Evolutionary conservation across 2,329 filamentous ascomycete species (phyloP).

Genomic region (Calonectria montana): DNA sequence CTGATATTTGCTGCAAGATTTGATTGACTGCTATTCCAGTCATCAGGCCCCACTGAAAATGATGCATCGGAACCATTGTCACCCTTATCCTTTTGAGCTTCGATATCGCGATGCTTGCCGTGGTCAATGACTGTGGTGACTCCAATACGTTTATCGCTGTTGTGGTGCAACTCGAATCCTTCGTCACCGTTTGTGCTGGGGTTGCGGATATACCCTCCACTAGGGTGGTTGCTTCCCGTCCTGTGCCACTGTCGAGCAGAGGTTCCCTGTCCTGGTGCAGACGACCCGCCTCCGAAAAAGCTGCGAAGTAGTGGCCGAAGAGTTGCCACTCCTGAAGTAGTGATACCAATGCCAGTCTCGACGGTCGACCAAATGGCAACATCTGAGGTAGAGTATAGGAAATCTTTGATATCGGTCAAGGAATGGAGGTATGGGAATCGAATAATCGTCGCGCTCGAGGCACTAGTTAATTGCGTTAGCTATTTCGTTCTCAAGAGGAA

Average conservation of each 20-base stretch:
- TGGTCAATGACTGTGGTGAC: not conserved
- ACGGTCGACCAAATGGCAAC: conserved; percentile 37
- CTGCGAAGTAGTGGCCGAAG: conserved; percentile 41
- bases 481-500: not conserved
- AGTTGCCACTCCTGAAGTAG: not conserved
- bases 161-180: not conserved
- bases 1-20: not conserved
- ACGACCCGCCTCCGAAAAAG: conserved; percentile 30
- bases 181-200: conserved; percentile 18
- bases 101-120: not conserved
- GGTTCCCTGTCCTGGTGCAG: conserved; percentile 31
- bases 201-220: conserved; percentile 35
- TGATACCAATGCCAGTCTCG: not conserved
- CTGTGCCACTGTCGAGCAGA: conserved; percentile 36
- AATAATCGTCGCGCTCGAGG: conserved; percentile 53
- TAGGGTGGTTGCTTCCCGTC: conserved; percentile 34
- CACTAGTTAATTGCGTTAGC: not conserved
- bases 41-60: not conserved
- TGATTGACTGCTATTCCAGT: not conserved
- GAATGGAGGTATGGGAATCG: conserved; percentile 55
- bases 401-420: conserved; percentile 52
- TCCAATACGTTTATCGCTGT: not conserved
- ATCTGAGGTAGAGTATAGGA: conserved; percentile 57
- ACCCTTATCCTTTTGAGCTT: not conserved
- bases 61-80: not conserved